Conservation (phyloP, 257 asterid genomes). For the Solanum pimpinellifolium region DNA sequence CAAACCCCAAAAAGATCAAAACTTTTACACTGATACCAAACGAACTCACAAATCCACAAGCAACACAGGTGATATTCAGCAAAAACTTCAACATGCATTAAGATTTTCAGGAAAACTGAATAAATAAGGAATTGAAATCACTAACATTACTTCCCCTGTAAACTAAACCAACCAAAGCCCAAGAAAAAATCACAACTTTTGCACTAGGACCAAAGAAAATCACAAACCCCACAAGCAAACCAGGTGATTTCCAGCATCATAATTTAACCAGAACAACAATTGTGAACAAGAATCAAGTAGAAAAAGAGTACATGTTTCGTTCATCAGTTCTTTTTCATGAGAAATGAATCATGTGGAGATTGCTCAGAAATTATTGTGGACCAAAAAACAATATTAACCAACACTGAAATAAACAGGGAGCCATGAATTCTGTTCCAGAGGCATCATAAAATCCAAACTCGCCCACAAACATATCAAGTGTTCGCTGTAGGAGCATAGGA, state of each 20-base stretch:
- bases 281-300: too few relatives aligned
- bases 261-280: too few relatives aligned
- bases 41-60: not conserved
- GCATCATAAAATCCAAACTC: too few relatives aligned
- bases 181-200: not conserved
- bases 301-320: not conserved
- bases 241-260: not conserved
- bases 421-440: too few relatives aligned
- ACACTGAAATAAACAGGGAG: too few relatives aligned
- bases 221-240: not conserved
- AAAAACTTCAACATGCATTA: not conserved
- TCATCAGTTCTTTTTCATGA: not conserved
- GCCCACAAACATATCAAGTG: too few relatives aligned
- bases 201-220: not conserved
- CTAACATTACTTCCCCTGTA: not conserved
- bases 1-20: not conserved
- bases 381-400: not conserved
- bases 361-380: not conserved
- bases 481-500: not conserved
- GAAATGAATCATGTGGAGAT: not conserved
- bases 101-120: not conserved
- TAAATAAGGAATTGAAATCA: not conserved
- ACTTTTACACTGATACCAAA: not conserved
- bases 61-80: not conserved
- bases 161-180: not conserved